phyloP scores from a whole-genome alignment of 2,329 filamentous ascomycete genomes.

The Pezicula radicicola region DNA sequence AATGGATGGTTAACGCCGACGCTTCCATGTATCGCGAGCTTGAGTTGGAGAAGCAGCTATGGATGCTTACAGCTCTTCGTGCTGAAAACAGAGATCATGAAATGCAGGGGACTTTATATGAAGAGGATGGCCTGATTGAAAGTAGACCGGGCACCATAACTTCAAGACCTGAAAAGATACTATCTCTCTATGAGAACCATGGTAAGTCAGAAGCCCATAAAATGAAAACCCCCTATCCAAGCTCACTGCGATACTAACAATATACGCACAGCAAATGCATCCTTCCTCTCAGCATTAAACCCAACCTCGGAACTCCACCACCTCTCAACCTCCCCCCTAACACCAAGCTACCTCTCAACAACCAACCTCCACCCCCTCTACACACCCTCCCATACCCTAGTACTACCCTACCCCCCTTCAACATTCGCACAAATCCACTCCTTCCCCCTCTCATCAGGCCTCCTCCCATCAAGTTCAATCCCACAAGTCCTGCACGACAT shows the following conservation, averaged over 20 bases:
- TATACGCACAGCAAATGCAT: constrained; percentile 20
- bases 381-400: constrained; percentile 32
- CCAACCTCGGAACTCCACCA: constrained; percentile 39
- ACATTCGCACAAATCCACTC: constrained; percentile 49
- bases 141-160: too few species aligned
- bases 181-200: constrained; percentile 28
- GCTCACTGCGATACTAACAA: background rate
- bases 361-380: constrained; percentile 29
- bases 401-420: constrained; percentile 29
- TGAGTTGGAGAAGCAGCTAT: constrained; percentile 54
- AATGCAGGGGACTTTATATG: background rate
- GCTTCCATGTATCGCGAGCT: constrained; percentile 46
- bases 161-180: constrained; percentile 11
- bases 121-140: too few species aligned
- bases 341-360: constrained; percentile 25
- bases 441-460: constrained; percentile 48
- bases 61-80: constrained; percentile 58
- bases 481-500: constrained; percentile 54
- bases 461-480: constrained; percentile 55
- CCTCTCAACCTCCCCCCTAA: constrained; percentile 34
- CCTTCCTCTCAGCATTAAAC: constrained; percentile 27
- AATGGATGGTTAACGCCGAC: constrained; percentile 42
- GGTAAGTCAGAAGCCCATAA: constrained; percentile 14
- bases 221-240: background rate
- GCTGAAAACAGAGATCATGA: constrained; percentile 30